Percentiles rank a stretch among this genome's conserved stretches.
These are phyloP conservation scores for Daldinia loculata DNA, from an alignment of 495 filamentous ascomycete genomes.

Conservation along the genomic window DNA sequence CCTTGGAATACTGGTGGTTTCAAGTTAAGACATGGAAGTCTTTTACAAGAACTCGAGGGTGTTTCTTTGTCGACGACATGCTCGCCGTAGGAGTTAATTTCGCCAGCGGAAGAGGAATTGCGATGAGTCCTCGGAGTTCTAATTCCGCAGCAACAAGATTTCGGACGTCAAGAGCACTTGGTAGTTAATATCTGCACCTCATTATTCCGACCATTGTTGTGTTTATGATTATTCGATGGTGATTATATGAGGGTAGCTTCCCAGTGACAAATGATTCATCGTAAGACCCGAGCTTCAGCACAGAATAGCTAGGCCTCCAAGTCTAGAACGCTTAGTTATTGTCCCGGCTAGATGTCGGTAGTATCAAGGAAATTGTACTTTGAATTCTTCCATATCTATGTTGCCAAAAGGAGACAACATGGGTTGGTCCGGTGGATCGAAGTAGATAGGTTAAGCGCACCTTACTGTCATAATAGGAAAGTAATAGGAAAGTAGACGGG, in stretches of 20 bases:
- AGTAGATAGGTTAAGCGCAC: constrained; percentile 15
- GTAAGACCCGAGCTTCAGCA: constrained; percentile 12
- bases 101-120: constrained; percentile 14
- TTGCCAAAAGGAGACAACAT: constrained; percentile 20
- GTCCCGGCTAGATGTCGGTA: constrained; percentile 24
- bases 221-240: not conserved
- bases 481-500: constrained; percentile 31
- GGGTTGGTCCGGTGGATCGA: constrained; percentile 23
- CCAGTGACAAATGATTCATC: constrained; percentile 3
- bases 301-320: not conserved
- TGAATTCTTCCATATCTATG: constrained; percentile 33
- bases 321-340: constrained; percentile 35
- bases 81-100: not conserved
- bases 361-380: constrained; percentile 35
- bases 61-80: not conserved
- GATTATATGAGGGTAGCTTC: constrained; percentile 9
- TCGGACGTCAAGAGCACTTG: not conserved
- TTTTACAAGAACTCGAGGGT: constrained; percentile 6
- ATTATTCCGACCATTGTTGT: constrained; percentile 4
- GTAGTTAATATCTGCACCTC: not conserved
- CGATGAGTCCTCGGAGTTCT: constrained; percentile 17
- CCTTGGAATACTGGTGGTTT: constrained; percentile 22
- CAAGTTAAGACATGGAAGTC: constrained; percentile 14
- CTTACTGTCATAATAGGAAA: constrained; percentile 28
- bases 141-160: constrained; percentile 23